Conservation (phyloP, 176 grass and related monocot genomes). For the Tillandsia fasciculata region DNA sequence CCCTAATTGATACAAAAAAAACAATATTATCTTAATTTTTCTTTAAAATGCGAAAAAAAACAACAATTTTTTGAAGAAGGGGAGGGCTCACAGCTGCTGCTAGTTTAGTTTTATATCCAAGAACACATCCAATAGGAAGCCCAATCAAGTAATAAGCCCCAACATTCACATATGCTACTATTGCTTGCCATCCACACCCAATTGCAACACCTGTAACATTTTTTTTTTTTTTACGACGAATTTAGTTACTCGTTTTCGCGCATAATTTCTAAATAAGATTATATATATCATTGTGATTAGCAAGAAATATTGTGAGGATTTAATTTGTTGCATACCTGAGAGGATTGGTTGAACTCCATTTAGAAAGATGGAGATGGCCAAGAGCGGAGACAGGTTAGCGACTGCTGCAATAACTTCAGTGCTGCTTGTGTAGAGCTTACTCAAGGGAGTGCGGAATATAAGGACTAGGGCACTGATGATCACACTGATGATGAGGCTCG, state of each 20-base stretch:
- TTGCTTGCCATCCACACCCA: slow-evolving; percentile 78
- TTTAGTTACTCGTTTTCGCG: not conserved
- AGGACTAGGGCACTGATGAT: slow-evolving; percentile 46
- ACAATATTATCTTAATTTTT: not conserved
- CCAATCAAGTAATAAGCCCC: slow-evolving; percentile 68
- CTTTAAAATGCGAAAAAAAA: not conserved
- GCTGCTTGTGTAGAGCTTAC: slow-evolving; percentile 60
- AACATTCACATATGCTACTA: slow-evolving; percentile 75
- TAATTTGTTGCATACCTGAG: slow-evolving; percentile 31
- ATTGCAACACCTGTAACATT: slow-evolving; percentile 47
- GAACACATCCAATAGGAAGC: slow-evolving; percentile 57
- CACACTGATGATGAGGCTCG: slow-evolving; percentile 47
- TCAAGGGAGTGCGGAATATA: slow-evolving; percentile 47
- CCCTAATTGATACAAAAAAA: slow-evolving; percentile 29
- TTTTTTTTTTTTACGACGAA: not conserved
- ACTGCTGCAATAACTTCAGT: slow-evolving; percentile 37
- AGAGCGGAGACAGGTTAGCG: slow-evolving; percentile 38
- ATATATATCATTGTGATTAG: too few species aligned
- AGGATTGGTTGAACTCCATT: slow-evolving; percentile 87
- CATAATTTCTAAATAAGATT: not conserved
- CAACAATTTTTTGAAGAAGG: not conserved
- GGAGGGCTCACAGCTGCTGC: slow-evolving; percentile 34
- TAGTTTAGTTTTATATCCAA: slow-evolving; percentile 60
- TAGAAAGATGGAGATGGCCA: slow-evolving; percentile 75
- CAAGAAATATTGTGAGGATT: too few species aligned